phyloP scores from a whole-genome alignment of 2,329 filamentous ascomycete genomes.

The Colletotrichum sp. region DNA sequence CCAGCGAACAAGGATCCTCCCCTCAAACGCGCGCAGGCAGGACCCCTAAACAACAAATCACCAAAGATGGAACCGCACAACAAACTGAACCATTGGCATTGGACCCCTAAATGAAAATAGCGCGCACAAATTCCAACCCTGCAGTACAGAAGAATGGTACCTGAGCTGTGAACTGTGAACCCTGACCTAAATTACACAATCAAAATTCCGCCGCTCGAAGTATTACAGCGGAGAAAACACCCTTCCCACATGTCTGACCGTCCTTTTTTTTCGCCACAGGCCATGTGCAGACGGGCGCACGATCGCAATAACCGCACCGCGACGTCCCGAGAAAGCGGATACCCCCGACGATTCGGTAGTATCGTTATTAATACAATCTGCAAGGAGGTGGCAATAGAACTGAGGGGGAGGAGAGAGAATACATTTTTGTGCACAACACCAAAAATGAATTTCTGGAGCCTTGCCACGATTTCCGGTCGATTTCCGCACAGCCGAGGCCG shows the following conservation, averaged over 20 bases:
- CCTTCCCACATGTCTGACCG: neutral
- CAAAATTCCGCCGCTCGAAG: neutral
- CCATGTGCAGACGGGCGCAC: slow-evolving; percentile 8
- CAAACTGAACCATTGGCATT: neutral
- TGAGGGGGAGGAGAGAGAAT: neutral
- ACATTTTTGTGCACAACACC: neutral
- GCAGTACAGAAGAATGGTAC: neutral
- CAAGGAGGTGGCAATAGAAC: slow-evolving; percentile 12
- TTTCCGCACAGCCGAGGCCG: neutral
- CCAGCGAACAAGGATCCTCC: neutral
- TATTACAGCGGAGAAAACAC: neutral
- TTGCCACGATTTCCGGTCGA: neutral
- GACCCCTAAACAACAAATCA: neutral
- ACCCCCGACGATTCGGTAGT: slow-evolving; percentile 6
- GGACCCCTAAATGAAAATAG: neutral
- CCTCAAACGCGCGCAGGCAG: neutral
- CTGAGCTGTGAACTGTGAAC: neutral
- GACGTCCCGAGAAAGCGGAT: slow-evolving; percentile 14
- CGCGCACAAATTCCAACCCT: neutral
- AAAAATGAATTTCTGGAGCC: neutral
- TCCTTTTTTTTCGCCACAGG: neutral
- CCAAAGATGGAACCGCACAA: neutral
- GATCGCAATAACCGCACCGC: slow-evolving; percentile 1
- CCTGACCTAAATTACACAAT: neutral
- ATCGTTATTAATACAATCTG: neutral